A percentile compares a stretch with the other conserved stretches of the same genome.
Evolutionary conservation across 106 monocot species (phyloP).

Genomic region (Dendrobium catenatum): DNA sequence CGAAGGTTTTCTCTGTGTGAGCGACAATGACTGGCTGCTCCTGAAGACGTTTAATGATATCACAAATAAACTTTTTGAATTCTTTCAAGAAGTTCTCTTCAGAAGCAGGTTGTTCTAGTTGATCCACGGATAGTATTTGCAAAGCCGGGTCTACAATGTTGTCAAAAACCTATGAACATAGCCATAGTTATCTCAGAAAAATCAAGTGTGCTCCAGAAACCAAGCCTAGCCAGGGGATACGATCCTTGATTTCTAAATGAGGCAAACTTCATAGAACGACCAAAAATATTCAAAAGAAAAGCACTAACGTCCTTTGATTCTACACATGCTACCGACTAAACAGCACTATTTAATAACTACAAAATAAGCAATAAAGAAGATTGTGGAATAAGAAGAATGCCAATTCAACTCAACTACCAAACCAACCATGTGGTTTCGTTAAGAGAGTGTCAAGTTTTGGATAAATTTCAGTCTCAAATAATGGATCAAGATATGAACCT

Average conservation of each 20-base stretch:
- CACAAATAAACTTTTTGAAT: conserved; percentile 50
- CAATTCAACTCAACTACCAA: background rate
- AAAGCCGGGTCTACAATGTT: conserved; percentile 66
- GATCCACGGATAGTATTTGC: conserved; percentile 24
- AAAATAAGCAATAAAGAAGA: background rate
- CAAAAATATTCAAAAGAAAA: background rate
- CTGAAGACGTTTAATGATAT: conserved; percentile 35
- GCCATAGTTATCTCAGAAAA: background rate
- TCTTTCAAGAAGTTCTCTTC: conserved; percentile 51
- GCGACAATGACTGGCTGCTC: conserved; percentile 85
- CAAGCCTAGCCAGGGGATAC: too few species aligned
- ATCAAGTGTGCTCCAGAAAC: background rate
- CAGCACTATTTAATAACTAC: background rate
- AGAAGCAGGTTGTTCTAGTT: conserved; percentile 32
- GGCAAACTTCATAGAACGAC: background rate
- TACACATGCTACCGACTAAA: background rate
- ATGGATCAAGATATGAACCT: background rate
- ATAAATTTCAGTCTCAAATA: too few species aligned
- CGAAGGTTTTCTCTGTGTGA: conserved; percentile 69
- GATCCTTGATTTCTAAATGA: background rate
- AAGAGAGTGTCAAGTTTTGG: too few species aligned
- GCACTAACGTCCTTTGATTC: background rate
- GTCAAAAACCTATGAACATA: conserved; percentile 37
- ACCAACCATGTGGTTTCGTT: background rate
- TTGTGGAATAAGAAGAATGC: background rate